These are phyloP conservation scores for Russula olivacea DNA, from an alignment of 768 basidiomycete genomes.

Conservation along the genomic window DNA sequence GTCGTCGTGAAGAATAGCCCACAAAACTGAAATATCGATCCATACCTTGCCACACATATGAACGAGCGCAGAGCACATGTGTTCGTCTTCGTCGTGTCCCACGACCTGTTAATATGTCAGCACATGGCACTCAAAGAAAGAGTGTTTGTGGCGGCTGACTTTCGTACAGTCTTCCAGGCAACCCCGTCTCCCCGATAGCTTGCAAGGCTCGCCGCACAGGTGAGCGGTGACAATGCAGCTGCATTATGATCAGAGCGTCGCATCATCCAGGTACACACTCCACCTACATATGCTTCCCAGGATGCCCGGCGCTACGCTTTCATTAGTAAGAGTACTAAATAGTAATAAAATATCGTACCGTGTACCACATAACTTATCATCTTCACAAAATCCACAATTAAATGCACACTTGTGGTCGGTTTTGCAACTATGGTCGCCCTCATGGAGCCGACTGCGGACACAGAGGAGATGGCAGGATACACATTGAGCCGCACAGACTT, in stretches of 20 bases:
- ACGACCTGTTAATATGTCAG: slow-evolving; percentile 35
- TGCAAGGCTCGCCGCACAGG: slow-evolving; percentile 50
- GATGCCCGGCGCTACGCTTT: slow-evolving; percentile 46
- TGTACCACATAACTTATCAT: slow-evolving; percentile 39
- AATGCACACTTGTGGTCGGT: slow-evolving; percentile 45
- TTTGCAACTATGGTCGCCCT: slow-evolving; percentile 43
- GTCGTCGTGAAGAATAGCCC: not conserved
- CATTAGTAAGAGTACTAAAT: not conserved
- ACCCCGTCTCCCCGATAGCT: slow-evolving; percentile 41
- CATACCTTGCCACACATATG: slow-evolving; percentile 54
- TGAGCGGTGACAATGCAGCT: slow-evolving; percentile 50
- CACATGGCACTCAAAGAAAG: no score
- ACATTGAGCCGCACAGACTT: slow-evolving; percentile 48
- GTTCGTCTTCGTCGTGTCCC: slow-evolving; percentile 43
- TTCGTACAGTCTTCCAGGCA: slow-evolving; percentile 51
- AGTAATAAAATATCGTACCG: slow-evolving; percentile 34
- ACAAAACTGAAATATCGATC: not conserved
- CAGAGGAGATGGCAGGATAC: slow-evolving; percentile 46
- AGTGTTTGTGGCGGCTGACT: slow-evolving; percentile 29
- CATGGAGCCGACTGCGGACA: slow-evolving; percentile 43
- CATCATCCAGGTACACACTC: not conserved
- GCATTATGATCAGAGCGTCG: not conserved
- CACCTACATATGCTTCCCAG: slow-evolving; percentile 50
- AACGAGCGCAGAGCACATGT: slow-evolving; percentile 46
- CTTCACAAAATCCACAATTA: slow-evolving; percentile 40